Evolutionary conservation across 1,284 basidiomycete genomes (phyloP).

Genomic region (Volvariella surrecta): DNA sequence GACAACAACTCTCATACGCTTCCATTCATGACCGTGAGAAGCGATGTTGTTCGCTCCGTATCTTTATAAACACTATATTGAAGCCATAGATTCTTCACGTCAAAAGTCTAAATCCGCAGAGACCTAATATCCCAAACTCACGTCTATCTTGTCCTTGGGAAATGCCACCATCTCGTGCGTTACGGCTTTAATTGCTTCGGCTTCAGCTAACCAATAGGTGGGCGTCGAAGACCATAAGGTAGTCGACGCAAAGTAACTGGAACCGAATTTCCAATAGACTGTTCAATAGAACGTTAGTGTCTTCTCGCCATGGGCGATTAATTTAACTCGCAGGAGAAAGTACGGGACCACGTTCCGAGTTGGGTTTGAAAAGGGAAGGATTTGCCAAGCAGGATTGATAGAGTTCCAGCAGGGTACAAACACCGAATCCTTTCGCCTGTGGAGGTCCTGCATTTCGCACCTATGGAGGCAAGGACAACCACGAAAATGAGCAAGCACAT

Average conservation of each 20-base stretch:
- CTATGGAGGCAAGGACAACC: too few relatives aligned
- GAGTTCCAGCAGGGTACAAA: too few relatives aligned
- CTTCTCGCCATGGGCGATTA: too few relatives aligned
- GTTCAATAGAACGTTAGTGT: neutral
- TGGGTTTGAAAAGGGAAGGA: too few relatives aligned
- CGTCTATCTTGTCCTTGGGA: neutral
- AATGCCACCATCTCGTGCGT: slow-evolving; percentile 14
- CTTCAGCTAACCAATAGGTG: slow-evolving; percentile 23
- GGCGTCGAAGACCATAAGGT: slow-evolving; percentile 12
- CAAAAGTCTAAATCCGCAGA: neutral
- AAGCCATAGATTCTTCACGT: slow-evolving; percentile 14
- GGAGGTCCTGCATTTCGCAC: too few relatives aligned
- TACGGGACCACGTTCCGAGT: too few relatives aligned
- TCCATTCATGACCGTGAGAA: slow-evolving; percentile 15
- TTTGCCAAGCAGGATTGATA: too few relatives aligned
- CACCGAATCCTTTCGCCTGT: too few relatives aligned
- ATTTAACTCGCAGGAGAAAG: too few relatives aligned
- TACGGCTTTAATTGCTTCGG: slow-evolving; percentile 22
- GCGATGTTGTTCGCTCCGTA: too few relatives aligned
- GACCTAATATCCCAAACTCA: neutral
- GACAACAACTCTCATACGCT: neutral
- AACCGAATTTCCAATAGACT: slow-evolving; percentile 28
- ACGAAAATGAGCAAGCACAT: too few relatives aligned
- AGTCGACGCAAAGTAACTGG: slow-evolving; percentile 27
- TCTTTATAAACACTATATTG: too few relatives aligned